Conservation (phyloP, 2,329 filamentous ascomycete genomes). For the Scopulariopsis brevicaulis region DNA sequence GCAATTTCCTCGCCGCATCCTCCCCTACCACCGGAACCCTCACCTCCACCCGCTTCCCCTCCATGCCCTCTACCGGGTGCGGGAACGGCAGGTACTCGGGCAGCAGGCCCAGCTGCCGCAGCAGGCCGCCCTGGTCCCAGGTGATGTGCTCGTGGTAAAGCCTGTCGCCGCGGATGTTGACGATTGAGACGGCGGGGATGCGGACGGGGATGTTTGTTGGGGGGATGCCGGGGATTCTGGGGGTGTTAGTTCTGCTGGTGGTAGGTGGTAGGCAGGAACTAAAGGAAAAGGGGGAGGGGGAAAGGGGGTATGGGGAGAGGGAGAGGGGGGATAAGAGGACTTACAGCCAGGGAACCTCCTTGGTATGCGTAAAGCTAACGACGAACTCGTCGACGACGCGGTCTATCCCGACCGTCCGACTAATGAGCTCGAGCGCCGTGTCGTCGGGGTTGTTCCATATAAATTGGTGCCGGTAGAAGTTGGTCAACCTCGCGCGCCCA, state of each 20-base stretch:
- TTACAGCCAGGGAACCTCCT: slow-evolving; percentile 58
- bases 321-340: slow-evolving; percentile 14
- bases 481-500: slow-evolving; percentile 47
- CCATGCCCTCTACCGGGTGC: slow-evolving; percentile 18
- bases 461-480: slow-evolving; percentile 65
- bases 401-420: slow-evolving; percentile 60
- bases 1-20: slow-evolving; percentile 17
- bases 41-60: slow-evolving; percentile 14
- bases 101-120: slow-evolving; percentile 47
- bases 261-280: not conserved
- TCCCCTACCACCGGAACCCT: slow-evolving; percentile 18
- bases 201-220: slow-evolving; percentile 40
- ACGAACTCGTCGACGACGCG: slow-evolving; percentile 63
- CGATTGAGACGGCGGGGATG: slow-evolving; percentile 50
- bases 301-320: not conserved
- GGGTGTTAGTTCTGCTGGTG: not conserved
- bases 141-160: slow-evolving; percentile 56
- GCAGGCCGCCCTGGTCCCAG: slow-evolving; percentile 55
- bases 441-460: slow-evolving; percentile 63
- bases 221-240: slow-evolving; percentile 38
- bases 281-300: not conserved
- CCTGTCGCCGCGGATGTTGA: slow-evolving; percentile 51
- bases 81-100: slow-evolving; percentile 51
- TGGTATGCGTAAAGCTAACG: slow-evolving; percentile 51
- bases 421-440: slow-evolving; percentile 56